Conservation (phyloP, 768 basidiomycete genomes). For the Lanmaoa rubissima region DNA sequence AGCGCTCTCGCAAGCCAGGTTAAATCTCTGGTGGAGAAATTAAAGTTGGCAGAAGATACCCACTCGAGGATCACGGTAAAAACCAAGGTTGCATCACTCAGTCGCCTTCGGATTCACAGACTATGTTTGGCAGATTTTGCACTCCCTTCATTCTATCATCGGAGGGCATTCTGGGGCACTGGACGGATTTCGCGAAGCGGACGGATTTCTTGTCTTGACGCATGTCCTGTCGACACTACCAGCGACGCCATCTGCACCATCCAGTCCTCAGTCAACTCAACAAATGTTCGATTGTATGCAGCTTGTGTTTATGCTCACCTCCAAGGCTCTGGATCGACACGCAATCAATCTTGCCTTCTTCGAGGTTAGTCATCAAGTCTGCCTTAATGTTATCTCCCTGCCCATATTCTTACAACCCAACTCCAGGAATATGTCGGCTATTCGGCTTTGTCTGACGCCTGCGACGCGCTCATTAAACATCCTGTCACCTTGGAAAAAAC, state of each 20-base stretch:
- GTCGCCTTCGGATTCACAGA: neutral
- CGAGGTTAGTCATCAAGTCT: constrained; percentile 49
- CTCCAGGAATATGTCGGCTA: constrained; percentile 55
- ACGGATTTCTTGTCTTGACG: constrained; percentile 76
- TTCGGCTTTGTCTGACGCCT: constrained; percentile 56
- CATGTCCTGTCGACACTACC: constrained; percentile 64
- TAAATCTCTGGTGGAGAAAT: constrained; percentile 63
- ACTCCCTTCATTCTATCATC: constrained; percentile 67
- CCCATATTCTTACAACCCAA: neutral
- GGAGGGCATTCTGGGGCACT: constrained; percentile 63
- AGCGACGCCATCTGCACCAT: constrained; percentile 25
- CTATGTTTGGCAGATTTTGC: constrained; percentile 47
- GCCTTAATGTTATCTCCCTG: constrained; percentile 13
- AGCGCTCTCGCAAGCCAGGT: constrained; percentile 45
- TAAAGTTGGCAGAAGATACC: constrained; percentile 56
- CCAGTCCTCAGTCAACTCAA: constrained; percentile 34
- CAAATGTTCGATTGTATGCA: constrained; percentile 53
- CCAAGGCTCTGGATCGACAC: constrained; percentile 61
- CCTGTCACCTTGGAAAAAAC: constrained; percentile 49
- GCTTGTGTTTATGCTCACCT: constrained; percentile 61
- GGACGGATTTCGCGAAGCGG: constrained; percentile 76
- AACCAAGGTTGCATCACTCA: neutral
- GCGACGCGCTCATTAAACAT: constrained; percentile 50
- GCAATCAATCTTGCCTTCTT: constrained; percentile 61
- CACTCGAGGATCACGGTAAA: constrained; percentile 53